Conservation (phyloP, 306 rosid genomes). For the Inga leiocalycina region DNA sequence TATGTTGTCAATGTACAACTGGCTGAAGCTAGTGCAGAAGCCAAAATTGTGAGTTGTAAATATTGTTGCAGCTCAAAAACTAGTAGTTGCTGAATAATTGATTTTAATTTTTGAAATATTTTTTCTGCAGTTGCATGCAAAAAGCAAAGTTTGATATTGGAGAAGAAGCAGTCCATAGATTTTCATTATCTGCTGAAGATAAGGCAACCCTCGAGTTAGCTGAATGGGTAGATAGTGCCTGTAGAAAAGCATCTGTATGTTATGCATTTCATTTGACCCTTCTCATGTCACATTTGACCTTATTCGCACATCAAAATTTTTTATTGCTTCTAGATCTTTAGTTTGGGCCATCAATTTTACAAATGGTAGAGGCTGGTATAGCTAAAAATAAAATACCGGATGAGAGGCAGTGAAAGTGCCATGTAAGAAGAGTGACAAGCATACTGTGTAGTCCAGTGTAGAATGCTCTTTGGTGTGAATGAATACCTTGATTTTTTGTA, state of each 20-base stretch:
- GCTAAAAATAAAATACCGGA: neutral
- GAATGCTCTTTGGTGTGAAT: neutral
- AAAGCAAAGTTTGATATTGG: constrained; percentile 96
- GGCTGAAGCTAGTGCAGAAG: neutral
- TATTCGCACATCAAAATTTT: neutral
- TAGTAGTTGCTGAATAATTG: neutral
- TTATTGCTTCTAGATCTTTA: neutral
- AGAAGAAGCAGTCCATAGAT: constrained; percentile 94
- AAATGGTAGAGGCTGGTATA: neutral
- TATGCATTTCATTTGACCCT: constrained; percentile 36
- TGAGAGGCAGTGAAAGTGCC: neutral
- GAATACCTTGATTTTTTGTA: neutral
- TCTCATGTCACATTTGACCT: constrained; percentile 28
- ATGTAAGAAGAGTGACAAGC: neutral
- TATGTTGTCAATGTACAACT: neutral
- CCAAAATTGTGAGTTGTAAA: neutral
- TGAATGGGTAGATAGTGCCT: constrained; percentile 97
- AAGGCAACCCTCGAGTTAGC: constrained; percentile 97
- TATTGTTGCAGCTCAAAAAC: neutral
- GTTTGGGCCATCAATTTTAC: neutral
- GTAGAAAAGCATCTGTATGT: constrained; percentile 77
- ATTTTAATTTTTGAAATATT: constrained; percentile 2
- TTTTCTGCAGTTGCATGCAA: constrained; percentile 87
- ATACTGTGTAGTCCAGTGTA: neutral
- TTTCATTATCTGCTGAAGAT: constrained; percentile 96